phyloP scores from a whole-genome alignment of 495 filamentous ascomycete species.

The Cercophora samala region DNA sequence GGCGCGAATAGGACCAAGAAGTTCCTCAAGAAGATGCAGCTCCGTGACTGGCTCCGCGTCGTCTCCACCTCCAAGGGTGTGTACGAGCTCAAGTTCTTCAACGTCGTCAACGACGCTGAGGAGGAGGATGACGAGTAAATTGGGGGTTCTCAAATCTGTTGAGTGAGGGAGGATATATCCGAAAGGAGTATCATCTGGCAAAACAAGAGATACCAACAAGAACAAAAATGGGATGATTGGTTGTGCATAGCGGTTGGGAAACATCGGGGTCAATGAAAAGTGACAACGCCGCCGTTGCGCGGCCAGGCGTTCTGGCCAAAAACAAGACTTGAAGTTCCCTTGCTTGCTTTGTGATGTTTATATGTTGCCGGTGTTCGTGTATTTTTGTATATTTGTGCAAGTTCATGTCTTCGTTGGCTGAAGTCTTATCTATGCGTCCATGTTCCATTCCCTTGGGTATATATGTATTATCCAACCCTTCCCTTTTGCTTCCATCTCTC shows the following conservation, averaged over 20 bases:
- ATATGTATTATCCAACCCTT: constrained; percentile 2
- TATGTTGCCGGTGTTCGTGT: neutral
- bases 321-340: neutral
- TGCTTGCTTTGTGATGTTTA: neutral
- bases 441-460: constrained; percentile 13
- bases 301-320: constrained; percentile 24
- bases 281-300: constrained; percentile 23
- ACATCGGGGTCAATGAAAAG: constrained; percentile 26
- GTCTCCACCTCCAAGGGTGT: constrained; percentile 95
- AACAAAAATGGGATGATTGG: constrained; percentile 16
- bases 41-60: constrained; percentile 98
- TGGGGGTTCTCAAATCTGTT: constrained; percentile 14
- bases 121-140: constrained; percentile 97
- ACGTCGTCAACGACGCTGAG: constrained; percentile 94
- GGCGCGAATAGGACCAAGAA: constrained; percentile 86
- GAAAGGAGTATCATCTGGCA: neutral
- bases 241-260: constrained; percentile 26
- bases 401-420: neutral
- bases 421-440: neutral
- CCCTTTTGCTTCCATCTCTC: neutral
- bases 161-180: constrained; percentile 18
- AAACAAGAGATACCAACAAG: constrained; percentile 24
- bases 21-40: constrained; percentile 99
- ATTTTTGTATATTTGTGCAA: no score
- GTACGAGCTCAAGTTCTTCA: constrained; percentile 99